phyloP scores from a whole-genome alignment of 176 grass and related monocot genomes.

The Calamus simplicifolius region DNA sequence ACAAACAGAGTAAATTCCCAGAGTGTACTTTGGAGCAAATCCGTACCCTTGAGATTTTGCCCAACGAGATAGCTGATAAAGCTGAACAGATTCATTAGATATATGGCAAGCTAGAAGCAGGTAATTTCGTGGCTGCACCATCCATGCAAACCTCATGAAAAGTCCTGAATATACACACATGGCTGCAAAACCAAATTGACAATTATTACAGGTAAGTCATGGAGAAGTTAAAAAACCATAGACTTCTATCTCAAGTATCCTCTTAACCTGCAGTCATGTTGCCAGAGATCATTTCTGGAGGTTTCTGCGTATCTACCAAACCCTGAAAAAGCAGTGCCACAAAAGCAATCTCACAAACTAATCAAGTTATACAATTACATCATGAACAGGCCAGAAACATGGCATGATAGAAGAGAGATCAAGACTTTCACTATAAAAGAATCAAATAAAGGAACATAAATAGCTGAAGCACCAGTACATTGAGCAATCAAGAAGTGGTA shows the following conservation, averaged over 20 bases:
- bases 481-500: too few species aligned
- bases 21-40: not conserved
- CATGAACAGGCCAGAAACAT: not conserved
- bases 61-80: constrained; percentile 79
- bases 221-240: not conserved
- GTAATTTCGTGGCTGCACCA: constrained; percentile 80
- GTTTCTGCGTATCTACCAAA: constrained; percentile 67
- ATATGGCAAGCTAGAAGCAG: constrained; percentile 75
- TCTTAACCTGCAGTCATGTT: constrained; percentile 71
- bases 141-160: constrained; percentile 89
- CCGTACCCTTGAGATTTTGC: constrained; percentile 54
- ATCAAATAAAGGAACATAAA: too few species aligned
- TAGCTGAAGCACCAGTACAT: too few species aligned
- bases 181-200: constrained; percentile 27
- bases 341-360: too few species aligned
- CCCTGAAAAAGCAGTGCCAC: constrained; percentile 31
- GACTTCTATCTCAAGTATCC: not conserved
- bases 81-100: constrained; percentile 81
- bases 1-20: not conserved
- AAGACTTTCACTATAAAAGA: too few species aligned
- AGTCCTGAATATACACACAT: constrained; percentile 88
- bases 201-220: not conserved
- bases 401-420: not conserved
- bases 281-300: constrained; percentile 77
- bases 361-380: too few species aligned